Base-by-base conservation (phyloP, 2,329 filamentous ascomycete genomes). In the Catunica adiposa region DNA sequence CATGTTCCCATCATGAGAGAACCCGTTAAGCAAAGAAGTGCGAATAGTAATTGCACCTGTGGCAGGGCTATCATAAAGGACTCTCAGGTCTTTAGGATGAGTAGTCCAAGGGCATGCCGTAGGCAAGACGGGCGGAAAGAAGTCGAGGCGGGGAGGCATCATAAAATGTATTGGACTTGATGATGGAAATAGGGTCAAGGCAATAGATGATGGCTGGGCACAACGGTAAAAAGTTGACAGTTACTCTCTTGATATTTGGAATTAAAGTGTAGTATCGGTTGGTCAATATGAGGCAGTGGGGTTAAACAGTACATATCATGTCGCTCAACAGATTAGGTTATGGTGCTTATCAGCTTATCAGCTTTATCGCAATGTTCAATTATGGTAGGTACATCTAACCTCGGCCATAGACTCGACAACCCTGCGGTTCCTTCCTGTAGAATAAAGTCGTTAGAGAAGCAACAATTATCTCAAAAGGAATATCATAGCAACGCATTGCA, bases 91-190 rank as follows among this genome's bases (percentile, higher is more conserved):
- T 3, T 75, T 70, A 3, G 75, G 66, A 2, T 76, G 79, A 0
- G 83, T 86, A 25, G 84, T 84, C 84, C 84, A 89, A 0, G 85
- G 85, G 52, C 78, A 83, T 29, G 86, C 79, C 0, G 84, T 84
- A 68, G 89, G 89, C 60, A 89, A 70, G 5, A 90, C 70, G 0
- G 83, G 83, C 0, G 83, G 83, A 46, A 71, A 62, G 58, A 88
- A 78, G 6, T 61, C 53, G 8, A 84, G 65, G 23, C n/a, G 25
- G 7, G 44, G 47, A 17, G 40, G 40, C 40, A 44, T 44, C 40
- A 17, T n/a, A 17, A 4, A 7, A 38, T 15, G n/a, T 17, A n/a
- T 11, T 8, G 40, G 20, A 17, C 11, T 4, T 44, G 15, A 44
- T 2, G n/a, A n/a, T 44, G 20, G 40, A 44, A n/a, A n/a, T 17